Evolutionary conservation across 2,329 filamentous ascomycete species (phyloP).

Genomic region (Exophiala calicioides): DNA sequence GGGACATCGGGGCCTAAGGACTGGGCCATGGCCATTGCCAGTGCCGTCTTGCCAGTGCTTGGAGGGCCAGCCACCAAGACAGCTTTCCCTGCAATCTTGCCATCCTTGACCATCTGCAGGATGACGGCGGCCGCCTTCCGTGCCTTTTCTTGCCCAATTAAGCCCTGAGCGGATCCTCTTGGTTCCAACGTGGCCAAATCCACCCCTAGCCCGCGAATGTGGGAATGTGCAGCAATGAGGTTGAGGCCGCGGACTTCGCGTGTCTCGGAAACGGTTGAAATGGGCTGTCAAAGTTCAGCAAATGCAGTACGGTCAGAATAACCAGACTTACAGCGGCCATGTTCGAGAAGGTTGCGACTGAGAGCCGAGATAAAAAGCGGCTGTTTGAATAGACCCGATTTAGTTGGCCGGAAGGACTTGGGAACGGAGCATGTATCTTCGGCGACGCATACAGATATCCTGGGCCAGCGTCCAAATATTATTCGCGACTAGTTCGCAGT

Average conservation of each 20-base stretch:
- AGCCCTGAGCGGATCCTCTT: constrained; percentile 79
- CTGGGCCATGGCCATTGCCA: constrained; percentile 98
- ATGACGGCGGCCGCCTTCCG: constrained; percentile 95
- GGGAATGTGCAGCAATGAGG: constrained; percentile 96
- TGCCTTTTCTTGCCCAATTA: constrained; percentile 95
- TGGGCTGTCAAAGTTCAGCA: constrained; percentile 49
- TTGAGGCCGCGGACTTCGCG: constrained; percentile 96
- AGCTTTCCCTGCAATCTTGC: constrained; percentile 94
- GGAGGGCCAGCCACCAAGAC: constrained; percentile 94
- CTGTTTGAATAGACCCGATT: no score
- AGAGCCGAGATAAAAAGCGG: no score
- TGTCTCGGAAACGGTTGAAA: constrained; percentile 86
- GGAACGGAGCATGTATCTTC: no score
- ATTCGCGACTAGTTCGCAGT: no score
- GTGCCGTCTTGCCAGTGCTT: constrained; percentile 96
- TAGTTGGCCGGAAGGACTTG: no score
- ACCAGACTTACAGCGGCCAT: constrained; percentile 26
- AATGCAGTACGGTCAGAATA: neutral
- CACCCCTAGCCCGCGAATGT: constrained; percentile 93
- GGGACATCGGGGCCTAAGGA: constrained; percentile 91
- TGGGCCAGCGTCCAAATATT: no score
- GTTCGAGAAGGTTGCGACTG: neutral
- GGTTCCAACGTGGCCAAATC: constrained; percentile 90
- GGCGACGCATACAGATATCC: no score
- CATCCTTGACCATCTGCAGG: constrained; percentile 97